These are phyloP conservation scores for Gastrodia elata DNA, from an alignment of 106 monocot genomes.

Conservation along the genomic window DNA sequence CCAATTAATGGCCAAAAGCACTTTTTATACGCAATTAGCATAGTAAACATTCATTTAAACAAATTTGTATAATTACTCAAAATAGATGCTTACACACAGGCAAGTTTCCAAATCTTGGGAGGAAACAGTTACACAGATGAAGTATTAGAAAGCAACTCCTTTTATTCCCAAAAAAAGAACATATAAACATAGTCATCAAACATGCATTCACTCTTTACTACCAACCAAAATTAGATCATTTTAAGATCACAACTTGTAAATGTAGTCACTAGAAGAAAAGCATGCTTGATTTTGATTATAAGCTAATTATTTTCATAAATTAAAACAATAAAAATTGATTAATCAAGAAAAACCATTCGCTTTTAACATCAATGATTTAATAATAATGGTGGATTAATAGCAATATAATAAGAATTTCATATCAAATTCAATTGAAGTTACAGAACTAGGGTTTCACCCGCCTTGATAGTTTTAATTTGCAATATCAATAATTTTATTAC, in stretches of 20 bases:
- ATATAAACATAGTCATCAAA: not conserved
- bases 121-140: not conserved
- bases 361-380: not conserved
- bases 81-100: not conserved
- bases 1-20: no score
- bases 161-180: not conserved
- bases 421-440: not conserved
- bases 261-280: not conserved
- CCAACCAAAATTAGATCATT: not conserved
- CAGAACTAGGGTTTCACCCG: not conserved
- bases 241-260: not conserved
- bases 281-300: not conserved
- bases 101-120: no score
- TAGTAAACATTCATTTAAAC: not conserved
- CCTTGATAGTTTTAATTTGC: not conserved
- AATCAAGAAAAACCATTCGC: not conserved
- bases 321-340: not conserved
- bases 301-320: not conserved
- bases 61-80: not conserved
- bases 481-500: not conserved
- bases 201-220: not conserved
- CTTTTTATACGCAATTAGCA: not conserved
- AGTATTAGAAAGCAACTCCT: not conserved
- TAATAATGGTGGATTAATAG: not conserved
- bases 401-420: not conserved